Percentiles rank a stretch among this genome's conserved stretches.
Evolutionary conservation across 2,329 filamentous ascomycete genomes (phyloP).

Genomic region (Pseudocercospora ulei): DNA sequence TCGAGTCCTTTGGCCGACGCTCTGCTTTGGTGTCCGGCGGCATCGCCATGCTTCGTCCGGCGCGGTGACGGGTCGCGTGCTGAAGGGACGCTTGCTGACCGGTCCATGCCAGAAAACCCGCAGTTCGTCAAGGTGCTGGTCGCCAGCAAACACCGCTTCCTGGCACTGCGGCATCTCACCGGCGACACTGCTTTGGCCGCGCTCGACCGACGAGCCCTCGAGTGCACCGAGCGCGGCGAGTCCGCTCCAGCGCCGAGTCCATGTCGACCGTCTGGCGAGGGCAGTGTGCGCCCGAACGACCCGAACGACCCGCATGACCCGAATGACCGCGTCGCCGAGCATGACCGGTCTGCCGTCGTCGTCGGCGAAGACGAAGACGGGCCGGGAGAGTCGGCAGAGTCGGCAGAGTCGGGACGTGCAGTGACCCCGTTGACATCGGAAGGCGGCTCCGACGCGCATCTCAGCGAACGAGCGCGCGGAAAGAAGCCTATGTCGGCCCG

Average conservation of each 20-base stretch:
- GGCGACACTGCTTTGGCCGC: slow-evolving; percentile 87
- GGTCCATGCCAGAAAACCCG: slow-evolving; percentile 59
- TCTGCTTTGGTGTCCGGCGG: neutral
- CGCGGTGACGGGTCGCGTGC: neutral
- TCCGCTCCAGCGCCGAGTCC: slow-evolving; percentile 30
- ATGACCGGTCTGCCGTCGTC: slow-evolving; percentile 63
- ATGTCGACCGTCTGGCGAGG: slow-evolving; percentile 51
- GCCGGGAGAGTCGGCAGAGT: no score
- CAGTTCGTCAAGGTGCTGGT: slow-evolving; percentile 71
- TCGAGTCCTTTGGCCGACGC: slow-evolving; percentile 3
- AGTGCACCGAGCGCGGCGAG: slow-evolving; percentile 47
- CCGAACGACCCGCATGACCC: no score
- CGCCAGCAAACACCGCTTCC: slow-evolving; percentile 70
- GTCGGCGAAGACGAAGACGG: slow-evolving; percentile 63
- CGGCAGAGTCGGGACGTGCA: slow-evolving; percentile 19
- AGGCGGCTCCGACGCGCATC: slow-evolving; percentile 39
- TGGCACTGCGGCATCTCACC: slow-evolving; percentile 76
- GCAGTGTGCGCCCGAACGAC: slow-evolving; percentile 66
- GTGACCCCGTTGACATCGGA: slow-evolving; percentile 2
- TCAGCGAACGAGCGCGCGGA: slow-evolving; percentile 94
- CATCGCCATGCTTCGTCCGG: neutral
- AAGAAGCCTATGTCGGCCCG: slow-evolving; percentile 68
- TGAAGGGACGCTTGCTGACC: slow-evolving; percentile 9
- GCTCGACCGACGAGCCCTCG: slow-evolving; percentile 67
- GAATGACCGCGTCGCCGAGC: slow-evolving; percentile 50